These are phyloP conservation scores for Vigna reflexopilosa DNA, from an alignment of 306 rosid species.

Conservation along the genomic window DNA sequence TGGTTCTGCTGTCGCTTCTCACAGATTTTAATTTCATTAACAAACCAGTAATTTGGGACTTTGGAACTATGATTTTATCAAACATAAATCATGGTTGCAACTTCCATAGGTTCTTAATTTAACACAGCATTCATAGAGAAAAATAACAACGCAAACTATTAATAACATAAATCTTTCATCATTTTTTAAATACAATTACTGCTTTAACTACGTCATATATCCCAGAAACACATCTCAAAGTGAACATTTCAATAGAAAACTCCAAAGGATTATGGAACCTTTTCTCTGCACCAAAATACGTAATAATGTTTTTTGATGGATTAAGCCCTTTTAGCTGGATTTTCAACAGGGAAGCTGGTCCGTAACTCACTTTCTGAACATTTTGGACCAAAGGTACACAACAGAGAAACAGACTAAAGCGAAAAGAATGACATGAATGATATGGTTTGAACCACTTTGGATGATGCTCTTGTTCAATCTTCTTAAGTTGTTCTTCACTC, in stretches of 20 bases:
- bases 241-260: constrained; percentile 20
- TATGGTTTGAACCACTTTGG: constrained; percentile 76
- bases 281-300: constrained; percentile 48
- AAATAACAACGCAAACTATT: neutral
- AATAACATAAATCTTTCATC: neutral
- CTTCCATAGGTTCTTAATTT: neutral
- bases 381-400: constrained; percentile 81
- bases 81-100: neutral
- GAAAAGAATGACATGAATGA: constrained; percentile 78
- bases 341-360: constrained; percentile 30
- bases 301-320: neutral
- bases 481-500: constrained; percentile 87
- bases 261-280: constrained; percentile 5
- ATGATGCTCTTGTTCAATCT: constrained; percentile 88
- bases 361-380: constrained; percentile 61
- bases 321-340: constrained; percentile 6
- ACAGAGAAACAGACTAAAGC: constrained; percentile 68
- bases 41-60: neutral
- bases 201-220: constrained; percentile 31
- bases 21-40: neutral
- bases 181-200: constrained; percentile 23
- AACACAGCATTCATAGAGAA: neutral
- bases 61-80: neutral
- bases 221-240: constrained; percentile 9
- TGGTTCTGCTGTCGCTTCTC: neutral